Conservation (phyloP, 1,284 basidiomycete genomes). For the Xerocomus nothofagi region DNA sequence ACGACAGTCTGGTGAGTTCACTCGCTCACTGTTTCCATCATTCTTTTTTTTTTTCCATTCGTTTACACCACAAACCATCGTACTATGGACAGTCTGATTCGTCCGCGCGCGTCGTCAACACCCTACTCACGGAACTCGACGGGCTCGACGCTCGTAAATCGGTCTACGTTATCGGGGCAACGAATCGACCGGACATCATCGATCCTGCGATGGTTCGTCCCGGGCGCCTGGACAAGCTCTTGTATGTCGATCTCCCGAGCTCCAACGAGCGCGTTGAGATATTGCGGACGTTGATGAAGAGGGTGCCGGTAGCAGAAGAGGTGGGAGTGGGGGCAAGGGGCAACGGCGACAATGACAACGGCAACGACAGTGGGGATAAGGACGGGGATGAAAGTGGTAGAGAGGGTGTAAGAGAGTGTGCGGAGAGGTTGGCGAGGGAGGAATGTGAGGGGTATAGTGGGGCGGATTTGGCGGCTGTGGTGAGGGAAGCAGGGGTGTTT, state of each 20-base stretch:
- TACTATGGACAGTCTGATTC: conserved; percentile 86
- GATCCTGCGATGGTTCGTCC: conserved; percentile 99
- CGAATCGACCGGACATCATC: conserved; percentile 98
- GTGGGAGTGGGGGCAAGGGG: no score
- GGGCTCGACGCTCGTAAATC: conserved; percentile 88
- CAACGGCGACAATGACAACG: no score
- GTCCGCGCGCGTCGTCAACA: conserved; percentile 96
- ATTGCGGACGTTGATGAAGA: conserved; percentile 66
- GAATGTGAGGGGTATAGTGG: conserved; percentile 86
- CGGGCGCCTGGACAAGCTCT: conserved; percentile 91
- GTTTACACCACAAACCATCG: no score
- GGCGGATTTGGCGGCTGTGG: conserved; percentile 84
- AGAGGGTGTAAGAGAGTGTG: conserved; percentile 20
- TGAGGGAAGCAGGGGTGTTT: conserved; percentile 87
- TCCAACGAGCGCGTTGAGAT: conserved; percentile 85
- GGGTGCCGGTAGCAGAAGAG: conserved; percentile 69
- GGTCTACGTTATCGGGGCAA: conserved; percentile 96
- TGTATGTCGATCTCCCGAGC: conserved; percentile 92
- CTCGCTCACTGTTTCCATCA: not conserved
- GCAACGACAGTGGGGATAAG: no score
- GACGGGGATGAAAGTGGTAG: conserved; percentile 28
- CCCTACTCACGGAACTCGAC: conserved; percentile 93
- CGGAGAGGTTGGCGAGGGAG: conserved; percentile 56
- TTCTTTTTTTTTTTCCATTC: not conserved
- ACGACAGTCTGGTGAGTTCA: conserved; percentile 74